phyloP scores from a whole-genome alignment of 2,329 filamentous ascomycete species.

The Ascochyta koolunga region DNA sequence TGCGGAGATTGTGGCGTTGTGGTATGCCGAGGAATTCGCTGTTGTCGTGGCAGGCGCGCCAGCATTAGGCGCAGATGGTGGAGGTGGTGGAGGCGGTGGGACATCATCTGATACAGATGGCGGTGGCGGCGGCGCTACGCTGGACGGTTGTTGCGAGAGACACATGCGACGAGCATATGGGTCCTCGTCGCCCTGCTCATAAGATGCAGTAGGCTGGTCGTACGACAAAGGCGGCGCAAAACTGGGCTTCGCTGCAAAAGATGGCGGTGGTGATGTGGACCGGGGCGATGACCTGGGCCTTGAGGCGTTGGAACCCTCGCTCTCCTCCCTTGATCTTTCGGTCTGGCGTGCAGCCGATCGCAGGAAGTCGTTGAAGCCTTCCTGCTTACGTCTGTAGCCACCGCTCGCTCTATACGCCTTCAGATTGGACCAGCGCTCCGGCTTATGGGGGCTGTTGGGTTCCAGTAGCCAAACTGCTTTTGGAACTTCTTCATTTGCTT shows the following conservation, averaged over 20 bases:
- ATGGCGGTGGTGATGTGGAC: slow-evolving; percentile 15
- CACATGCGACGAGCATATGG: slow-evolving; percentile 30
- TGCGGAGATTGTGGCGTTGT: slow-evolving; percentile 69
- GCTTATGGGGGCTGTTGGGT: slow-evolving; percentile 48
- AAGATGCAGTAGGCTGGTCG: slow-evolving; percentile 14
- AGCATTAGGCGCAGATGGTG: slow-evolving; percentile 60
- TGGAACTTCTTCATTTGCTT: slow-evolving; percentile 72
- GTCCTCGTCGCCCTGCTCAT: slow-evolving; percentile 34
- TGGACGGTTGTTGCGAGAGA: slow-evolving; percentile 20
- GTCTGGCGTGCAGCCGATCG: slow-evolving; percentile 20
- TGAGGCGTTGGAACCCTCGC: slow-evolving; percentile 18
- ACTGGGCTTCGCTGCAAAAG: slow-evolving; percentile 33
- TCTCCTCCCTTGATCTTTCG: slow-evolving; percentile 18
- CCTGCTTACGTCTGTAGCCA: slow-evolving; percentile 30
- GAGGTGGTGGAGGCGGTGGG: slow-evolving; percentile 43
- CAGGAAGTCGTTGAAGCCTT: slow-evolving; percentile 35
- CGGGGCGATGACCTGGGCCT: slow-evolving; percentile 21
- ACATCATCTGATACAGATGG: slow-evolving; percentile 19
- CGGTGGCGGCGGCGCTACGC: slow-evolving; percentile 16
- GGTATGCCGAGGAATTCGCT: slow-evolving; percentile 24
- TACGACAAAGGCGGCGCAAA: slow-evolving; percentile 56
- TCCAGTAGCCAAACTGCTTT: slow-evolving; percentile 68
- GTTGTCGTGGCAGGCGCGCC: slow-evolving; percentile 28
- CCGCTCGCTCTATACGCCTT: slow-evolving; percentile 35
- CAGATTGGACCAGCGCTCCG: slow-evolving; percentile 34